phyloP scores from a whole-genome alignment of 2,329 filamentous ascomycete genomes.

The Fusarium neocosmosporiellum region DNA sequence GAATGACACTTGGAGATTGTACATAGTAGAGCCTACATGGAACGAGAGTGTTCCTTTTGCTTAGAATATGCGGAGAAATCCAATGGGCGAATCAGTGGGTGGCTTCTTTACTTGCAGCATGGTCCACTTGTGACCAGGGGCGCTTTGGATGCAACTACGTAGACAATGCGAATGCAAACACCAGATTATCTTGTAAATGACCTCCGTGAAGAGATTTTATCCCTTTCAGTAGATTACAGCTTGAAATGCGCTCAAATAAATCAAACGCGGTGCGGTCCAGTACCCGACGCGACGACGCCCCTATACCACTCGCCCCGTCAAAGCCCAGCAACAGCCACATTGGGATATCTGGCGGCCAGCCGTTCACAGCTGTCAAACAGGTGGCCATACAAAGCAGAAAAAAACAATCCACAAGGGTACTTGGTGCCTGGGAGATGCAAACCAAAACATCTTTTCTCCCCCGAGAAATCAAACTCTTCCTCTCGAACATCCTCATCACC shows the following conservation, averaged over 20 bases:
- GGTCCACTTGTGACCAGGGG: not conserved
- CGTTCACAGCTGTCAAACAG: not conserved
- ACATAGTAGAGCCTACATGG: constrained; percentile 8
- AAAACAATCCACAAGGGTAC: not conserved
- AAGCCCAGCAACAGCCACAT: not conserved
- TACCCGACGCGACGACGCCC: not conserved
- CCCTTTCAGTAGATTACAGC: not conserved
- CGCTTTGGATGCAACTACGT: not conserved
- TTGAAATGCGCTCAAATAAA: not conserved
- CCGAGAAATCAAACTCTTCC: not conserved
- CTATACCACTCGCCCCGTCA: not conserved
- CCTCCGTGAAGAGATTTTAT: not conserved
- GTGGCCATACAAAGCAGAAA: not conserved
- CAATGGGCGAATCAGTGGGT: not conserved
- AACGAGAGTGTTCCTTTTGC: not conserved
- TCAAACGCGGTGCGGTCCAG: not conserved
- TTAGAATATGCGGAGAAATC: no score
- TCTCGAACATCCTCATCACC: not conserved
- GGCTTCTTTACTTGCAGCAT: not conserved
- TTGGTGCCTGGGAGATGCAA: not conserved
- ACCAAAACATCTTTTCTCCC: not conserved
- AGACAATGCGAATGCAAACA: not conserved
- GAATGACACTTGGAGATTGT: constrained; percentile 14
- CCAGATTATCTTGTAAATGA: not conserved
- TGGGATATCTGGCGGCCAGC: not conserved